Percentiles rank a stretch among this genome's conserved stretches.
These are phyloP conservation scores for Oropetium thomaeum DNA, from an alignment of 176 grass and related monocot species.

Conservation along the genomic window DNA sequence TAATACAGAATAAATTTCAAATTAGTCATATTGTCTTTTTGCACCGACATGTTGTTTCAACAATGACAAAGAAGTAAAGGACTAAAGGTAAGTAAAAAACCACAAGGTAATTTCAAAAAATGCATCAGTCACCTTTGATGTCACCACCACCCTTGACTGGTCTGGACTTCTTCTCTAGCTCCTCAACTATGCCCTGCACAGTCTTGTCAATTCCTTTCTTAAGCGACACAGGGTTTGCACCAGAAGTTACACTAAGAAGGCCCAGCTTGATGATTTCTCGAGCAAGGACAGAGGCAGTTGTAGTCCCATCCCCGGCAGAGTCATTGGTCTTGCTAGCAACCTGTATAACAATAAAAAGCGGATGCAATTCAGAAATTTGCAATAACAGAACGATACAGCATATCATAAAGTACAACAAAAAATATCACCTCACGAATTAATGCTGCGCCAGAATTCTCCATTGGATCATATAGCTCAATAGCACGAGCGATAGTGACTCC, in stretches of 20 bases:
- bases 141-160: conserved; percentile 79
- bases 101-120: neutral
- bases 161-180: conserved; percentile 77
- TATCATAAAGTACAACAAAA: neutral
- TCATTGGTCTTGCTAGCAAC: conserved; percentile 98
- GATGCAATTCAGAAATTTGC: neutral
- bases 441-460: conserved; percentile 72
- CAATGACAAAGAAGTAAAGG: neutral
- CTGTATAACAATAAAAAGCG: conserved; percentile 32
- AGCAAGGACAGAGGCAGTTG: conserved; percentile 80
- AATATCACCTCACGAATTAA: conserved; percentile 56
- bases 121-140: conserved; percentile 60
- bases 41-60: neutral
- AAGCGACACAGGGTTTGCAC: conserved; percentile 80
- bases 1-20: conserved; percentile 30
- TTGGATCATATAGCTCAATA: conserved; percentile 74
- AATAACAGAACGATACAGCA: neutral
- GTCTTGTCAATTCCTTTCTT: conserved; percentile 98
- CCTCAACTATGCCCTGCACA: conserved; percentile 61
- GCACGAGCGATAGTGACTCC: conserved; percentile 70
- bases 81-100: neutral
- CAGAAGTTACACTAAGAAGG: conserved; percentile 77
- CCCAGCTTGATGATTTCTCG: conserved; percentile 90
- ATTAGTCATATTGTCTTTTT: conserved; percentile 15
- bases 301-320: conserved; percentile 92